Evolutionary conservation across 2,329 filamentous ascomycete genomes (phyloP).

Genomic region (Tolypocladium album): DNA sequence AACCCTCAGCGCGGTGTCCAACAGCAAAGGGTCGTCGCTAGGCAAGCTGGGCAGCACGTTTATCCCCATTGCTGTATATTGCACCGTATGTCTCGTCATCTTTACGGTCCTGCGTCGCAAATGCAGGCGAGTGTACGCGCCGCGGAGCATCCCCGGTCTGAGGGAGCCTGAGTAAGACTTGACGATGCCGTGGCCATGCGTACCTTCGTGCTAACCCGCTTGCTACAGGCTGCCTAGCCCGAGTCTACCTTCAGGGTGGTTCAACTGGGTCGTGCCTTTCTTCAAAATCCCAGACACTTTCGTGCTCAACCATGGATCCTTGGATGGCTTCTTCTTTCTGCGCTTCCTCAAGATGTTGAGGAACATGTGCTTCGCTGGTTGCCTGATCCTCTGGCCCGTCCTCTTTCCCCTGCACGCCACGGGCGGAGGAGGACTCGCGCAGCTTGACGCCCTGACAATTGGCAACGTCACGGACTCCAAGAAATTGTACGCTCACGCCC

Average conservation of each 20-base stretch:
- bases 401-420: slow-evolving; percentile 81
- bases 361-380: slow-evolving; percentile 75
- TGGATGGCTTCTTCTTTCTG: slow-evolving; percentile 86
- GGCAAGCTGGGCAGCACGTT: slow-evolving; percentile 37
- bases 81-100: slow-evolving; percentile 35
- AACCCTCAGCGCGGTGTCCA: slow-evolving; percentile 20
- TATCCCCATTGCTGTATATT: slow-evolving; percentile 40
- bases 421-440: slow-evolving; percentile 50
- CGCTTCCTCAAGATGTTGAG: slow-evolving; percentile 62
- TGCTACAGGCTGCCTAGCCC: neutral
- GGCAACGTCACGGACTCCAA: slow-evolving; percentile 54
- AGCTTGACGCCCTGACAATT: slow-evolving; percentile 73
- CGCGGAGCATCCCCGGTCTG: slow-evolving; percentile 38
- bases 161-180: slow-evolving; percentile 27
- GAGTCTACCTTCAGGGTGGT: slow-evolving; percentile 39
- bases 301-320: slow-evolving; percentile 78
- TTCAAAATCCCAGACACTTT: slow-evolving; percentile 64
- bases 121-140: slow-evolving; percentile 42
- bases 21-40: slow-evolving; percentile 22
- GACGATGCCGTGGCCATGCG: neutral
- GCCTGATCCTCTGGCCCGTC: slow-evolving; percentile 75
- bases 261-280: slow-evolving; percentile 60
- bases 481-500: slow-evolving; percentile 72
- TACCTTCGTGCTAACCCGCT: neutral
- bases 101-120: slow-evolving; percentile 39